A percentile compares a stretch with the other conserved stretches of the same genome.
Evolutionary conservation across 2,329 filamentous ascomycete genomes (phyloP).

Genomic region (Venturia nashicola): DNA sequence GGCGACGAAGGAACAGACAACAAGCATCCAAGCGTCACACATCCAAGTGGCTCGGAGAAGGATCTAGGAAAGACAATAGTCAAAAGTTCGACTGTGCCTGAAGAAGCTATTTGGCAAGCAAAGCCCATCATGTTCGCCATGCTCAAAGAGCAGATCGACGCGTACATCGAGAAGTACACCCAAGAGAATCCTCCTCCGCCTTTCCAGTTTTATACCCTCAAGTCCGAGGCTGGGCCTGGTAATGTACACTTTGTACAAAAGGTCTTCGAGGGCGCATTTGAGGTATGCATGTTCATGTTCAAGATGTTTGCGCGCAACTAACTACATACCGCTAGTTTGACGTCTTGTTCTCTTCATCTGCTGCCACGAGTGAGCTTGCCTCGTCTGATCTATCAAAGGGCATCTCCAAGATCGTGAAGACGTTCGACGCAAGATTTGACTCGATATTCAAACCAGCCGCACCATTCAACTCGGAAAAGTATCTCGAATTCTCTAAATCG

Average conservation of each 20-base stretch:
- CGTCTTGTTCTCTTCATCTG: slow-evolving; percentile 66
- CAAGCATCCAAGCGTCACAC: slow-evolving; percentile 35
- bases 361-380: slow-evolving; percentile 18
- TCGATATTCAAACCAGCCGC: slow-evolving; percentile 56
- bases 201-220: slow-evolving; percentile 68
- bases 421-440: slow-evolving; percentile 57
- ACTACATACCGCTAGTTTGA: slow-evolving; percentile 47
- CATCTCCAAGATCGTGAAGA: slow-evolving; percentile 50
- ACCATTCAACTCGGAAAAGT: slow-evolving; percentile 63
- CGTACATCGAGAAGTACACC: slow-evolving; percentile 42
- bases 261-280: slow-evolving; percentile 74
- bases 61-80: slow-evolving; percentile 64
- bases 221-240: slow-evolving; percentile 52
- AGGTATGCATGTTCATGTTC: neutral
- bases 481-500: slow-evolving; percentile 64
- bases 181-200: slow-evolving; percentile 59
- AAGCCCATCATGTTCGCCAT: slow-evolving; percentile 50
- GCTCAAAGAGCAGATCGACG: slow-evolving; percentile 47
- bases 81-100: slow-evolving; percentile 50
- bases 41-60: slow-evolving; percentile 51
- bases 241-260: slow-evolving; percentile 85
- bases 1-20: slow-evolving; percentile 43
- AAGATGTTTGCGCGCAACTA: neutral
- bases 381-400: slow-evolving; percentile 23
- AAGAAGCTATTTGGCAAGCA: slow-evolving; percentile 64